A percentile compares a stretch with the other conserved stretches of the same genome.
phyloP scores from a whole-genome alignment of 169 alveolate species.

The Cryptosporidium meleagridis region DNA sequence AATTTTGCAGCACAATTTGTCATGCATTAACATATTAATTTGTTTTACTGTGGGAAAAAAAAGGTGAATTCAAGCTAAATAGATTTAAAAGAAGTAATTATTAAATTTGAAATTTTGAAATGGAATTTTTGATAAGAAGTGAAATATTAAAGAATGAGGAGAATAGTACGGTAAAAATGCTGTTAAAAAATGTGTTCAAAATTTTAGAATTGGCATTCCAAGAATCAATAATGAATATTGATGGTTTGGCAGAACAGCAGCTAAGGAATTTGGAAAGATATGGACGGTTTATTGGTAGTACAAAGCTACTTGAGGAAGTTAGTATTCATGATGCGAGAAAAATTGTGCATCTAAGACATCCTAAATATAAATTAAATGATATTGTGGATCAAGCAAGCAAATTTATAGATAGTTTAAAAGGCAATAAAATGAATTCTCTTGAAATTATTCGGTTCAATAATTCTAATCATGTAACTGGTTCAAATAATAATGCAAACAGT shows the following conservation, averaged over 20 bases:
- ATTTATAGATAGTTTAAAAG: neutral
- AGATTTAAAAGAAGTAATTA: neutral
- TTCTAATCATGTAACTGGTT: too few relatives aligned
- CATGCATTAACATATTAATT: neutral
- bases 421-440: neutral
- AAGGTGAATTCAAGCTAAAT: neutral
- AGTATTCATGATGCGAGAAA: neutral
- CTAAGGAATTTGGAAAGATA: constrained; percentile 1
- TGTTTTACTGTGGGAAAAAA: constrained; percentile 18
- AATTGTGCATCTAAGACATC: neutral
- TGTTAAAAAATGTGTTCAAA: neutral
- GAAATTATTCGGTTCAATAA: neutral
- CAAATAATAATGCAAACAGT: too few relatives aligned
- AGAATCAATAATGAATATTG: constrained; percentile 24
- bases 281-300: neutral
- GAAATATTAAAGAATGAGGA: neutral
- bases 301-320: neutral
- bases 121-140: neutral
- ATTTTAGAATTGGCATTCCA: constrained; percentile 5
- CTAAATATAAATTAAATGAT: neutral
- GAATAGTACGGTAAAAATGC: neutral
- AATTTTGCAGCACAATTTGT: constrained; percentile 12
- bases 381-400: neutral
- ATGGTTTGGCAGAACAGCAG: neutral
- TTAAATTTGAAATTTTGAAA: neutral